Conservation (phyloP, 1,284 basidiomycete genomes). For the Inonotus obliquus region DNA sequence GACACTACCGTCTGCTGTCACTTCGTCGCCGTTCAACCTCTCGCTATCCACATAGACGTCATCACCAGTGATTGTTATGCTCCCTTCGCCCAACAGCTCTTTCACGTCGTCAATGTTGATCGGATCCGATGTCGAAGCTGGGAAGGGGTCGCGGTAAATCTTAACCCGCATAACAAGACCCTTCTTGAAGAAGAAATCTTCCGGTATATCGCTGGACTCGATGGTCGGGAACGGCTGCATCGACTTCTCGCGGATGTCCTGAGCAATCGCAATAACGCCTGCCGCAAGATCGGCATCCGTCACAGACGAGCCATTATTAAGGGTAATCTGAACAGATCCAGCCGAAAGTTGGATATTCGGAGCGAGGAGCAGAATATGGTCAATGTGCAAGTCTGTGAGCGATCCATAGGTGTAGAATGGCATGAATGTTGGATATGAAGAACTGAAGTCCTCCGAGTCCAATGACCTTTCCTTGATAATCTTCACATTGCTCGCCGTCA, state of each 20-base stretch:
- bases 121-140: neutral
- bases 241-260: slow-evolving; percentile 24
- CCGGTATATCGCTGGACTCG: slow-evolving; percentile 17
- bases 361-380: slow-evolving; percentile 34
- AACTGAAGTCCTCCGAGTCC: slow-evolving; percentile 25
- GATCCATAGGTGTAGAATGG: slow-evolving; percentile 42
- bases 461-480: slow-evolving; percentile 30
- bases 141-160: slow-evolving; percentile 1
- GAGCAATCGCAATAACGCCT: slow-evolving; percentile 25
- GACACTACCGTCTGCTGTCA: neutral
- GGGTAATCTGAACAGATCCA: slow-evolving; percentile 23
- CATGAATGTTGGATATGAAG: slow-evolving; percentile 30
- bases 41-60: slow-evolving; percentile 10
- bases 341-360: slow-evolving; percentile 38
- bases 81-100: slow-evolving; percentile 1
- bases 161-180: neutral
- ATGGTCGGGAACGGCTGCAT: slow-evolving; percentile 30
- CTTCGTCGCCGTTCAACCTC: neutral
- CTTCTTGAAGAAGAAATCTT: slow-evolving; percentile 18
- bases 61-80: neutral
- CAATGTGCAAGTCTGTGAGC: slow-evolving; percentile 31
- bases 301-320: slow-evolving; percentile 18
- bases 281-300: slow-evolving; percentile 21
- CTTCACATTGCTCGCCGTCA: slow-evolving; percentile 28
- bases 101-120: neutral